These are phyloP conservation scores for Nicotiana undulata DNA, from an alignment of 257 asterid genomes.

Conservation along the genomic window DNA sequence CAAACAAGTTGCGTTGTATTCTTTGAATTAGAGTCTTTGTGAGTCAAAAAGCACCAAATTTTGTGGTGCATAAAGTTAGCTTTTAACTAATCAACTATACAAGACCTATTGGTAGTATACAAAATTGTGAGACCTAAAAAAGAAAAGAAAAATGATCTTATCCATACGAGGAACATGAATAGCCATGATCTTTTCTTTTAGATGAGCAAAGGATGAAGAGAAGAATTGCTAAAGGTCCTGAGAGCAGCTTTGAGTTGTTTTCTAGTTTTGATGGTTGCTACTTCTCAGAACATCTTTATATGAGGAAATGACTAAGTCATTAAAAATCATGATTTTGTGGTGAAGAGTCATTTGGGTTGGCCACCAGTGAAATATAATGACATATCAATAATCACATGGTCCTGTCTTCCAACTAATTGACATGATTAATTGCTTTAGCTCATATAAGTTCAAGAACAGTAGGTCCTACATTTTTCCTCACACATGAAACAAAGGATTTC, in stretches of 20 bases:
- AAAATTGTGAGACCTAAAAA: neutral
- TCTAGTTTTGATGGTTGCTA: no score
- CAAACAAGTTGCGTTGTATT: neutral
- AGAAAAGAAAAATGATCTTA: neutral
- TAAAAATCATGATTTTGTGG: no score
- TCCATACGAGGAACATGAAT: slow-evolving; percentile 23
- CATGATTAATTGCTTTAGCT: neutral
- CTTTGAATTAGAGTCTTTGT: neutral
- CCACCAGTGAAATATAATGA: neutral
- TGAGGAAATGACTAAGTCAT: slow-evolving; percentile 1
- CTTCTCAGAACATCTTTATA: no score
- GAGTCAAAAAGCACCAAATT: neutral
- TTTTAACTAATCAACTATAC: neutral
- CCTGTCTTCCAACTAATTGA: neutral
- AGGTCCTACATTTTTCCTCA: neutral
- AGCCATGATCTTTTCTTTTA: neutral
- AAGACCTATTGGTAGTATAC: neutral
- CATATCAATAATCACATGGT: neutral
- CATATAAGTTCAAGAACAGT: neutral
- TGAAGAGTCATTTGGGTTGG: no score
- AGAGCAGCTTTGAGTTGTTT: no score
- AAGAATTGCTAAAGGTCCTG: no score
- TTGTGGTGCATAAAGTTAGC: neutral
- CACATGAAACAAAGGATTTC: neutral
- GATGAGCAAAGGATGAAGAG: no score